A percentile compares a stretch with the other conserved stretches of the same genome.
Evolutionary conservation across 495 filamentous ascomycete species (phyloP).

Genomic region (Hypoxylon rickii): DNA sequence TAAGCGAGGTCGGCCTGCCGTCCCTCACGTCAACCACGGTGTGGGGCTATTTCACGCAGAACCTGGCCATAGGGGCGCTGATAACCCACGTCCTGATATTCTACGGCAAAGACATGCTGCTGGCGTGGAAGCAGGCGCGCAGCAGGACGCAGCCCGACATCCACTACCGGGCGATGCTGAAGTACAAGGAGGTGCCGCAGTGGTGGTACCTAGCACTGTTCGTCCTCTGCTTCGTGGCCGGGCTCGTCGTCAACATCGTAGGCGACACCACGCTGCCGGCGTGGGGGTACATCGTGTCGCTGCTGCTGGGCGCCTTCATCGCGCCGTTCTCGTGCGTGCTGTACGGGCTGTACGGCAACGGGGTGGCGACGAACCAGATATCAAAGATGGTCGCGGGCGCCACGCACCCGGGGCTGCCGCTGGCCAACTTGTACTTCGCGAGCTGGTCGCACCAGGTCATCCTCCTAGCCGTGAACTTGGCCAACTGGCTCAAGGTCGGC

Average conservation of each 20-base stretch:
- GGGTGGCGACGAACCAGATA: constrained; percentile 41
- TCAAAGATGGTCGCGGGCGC: constrained; percentile 44
- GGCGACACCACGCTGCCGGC: constrained; percentile 56
- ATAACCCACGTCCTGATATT: constrained; percentile 22
- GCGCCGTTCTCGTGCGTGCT: constrained; percentile 39
- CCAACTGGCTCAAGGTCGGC: constrained; percentile 44
- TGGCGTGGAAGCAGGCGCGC: constrained; percentile 21
- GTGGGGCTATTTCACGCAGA: constrained; percentile 23
- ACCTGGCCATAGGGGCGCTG: constrained; percentile 16
- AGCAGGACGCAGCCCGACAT: constrained; percentile 17
- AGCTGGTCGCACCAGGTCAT: constrained; percentile 37
- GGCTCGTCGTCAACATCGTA: constrained; percentile 52
- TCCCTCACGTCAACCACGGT: constrained; percentile 19
- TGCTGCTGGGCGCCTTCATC: constrained; percentile 34
- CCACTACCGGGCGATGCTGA: constrained; percentile 23
- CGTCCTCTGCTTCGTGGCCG: constrained; percentile 53
- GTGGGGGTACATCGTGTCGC: constrained; percentile 60
- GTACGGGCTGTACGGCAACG: constrained; percentile 26
- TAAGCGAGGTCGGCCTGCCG: constrained; percentile 15
- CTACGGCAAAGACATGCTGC: constrained; percentile 22
- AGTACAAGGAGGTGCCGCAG: constrained; percentile 45
- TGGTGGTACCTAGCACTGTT: constrained; percentile 60
- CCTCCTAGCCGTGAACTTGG: constrained; percentile 41
- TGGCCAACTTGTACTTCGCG: constrained; percentile 48
- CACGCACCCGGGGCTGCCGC: constrained; percentile 39